Conservation (phyloP, 2,329 filamentous ascomycete genomes). For the Pezicula neosporulosa region DNA sequence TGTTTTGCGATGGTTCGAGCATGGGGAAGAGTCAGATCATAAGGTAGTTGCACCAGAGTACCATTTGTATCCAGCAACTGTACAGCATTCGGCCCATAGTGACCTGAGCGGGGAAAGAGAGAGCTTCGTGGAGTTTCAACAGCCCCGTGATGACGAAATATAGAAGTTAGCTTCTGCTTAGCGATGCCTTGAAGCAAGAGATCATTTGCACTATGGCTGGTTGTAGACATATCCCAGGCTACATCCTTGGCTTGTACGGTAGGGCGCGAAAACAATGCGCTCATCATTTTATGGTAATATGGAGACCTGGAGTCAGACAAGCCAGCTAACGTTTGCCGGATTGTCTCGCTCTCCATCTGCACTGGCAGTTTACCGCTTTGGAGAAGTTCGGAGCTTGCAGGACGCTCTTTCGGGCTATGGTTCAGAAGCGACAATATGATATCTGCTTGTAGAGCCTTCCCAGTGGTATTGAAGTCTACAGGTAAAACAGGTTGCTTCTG, state of each 20-base stretch:
- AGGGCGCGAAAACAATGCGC: conserved; percentile 71
- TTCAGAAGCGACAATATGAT: conserved; percentile 79
- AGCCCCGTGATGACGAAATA: conserved; percentile 88
- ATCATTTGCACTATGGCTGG: conserved; percentile 51
- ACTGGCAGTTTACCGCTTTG: conserved; percentile 84
- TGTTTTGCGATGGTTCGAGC: conserved; percentile 79
- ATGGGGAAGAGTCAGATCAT: conserved; percentile 85
- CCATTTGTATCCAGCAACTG: conserved; percentile 79
- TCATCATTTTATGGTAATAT: conserved; percentile 86
- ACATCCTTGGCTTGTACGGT: conserved; percentile 78
- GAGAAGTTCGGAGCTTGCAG: conserved; percentile 77
- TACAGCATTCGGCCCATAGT: conserved; percentile 73
- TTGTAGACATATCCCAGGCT: conserved; percentile 68
- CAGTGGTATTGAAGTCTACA: conserved; percentile 66
- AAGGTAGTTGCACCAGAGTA: conserved; percentile 89
- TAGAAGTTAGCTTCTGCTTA: conserved; percentile 68
- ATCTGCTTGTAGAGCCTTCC: conserved; percentile 65
- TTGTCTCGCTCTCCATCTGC: conserved; percentile 89
- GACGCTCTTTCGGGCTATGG: conserved; percentile 78
- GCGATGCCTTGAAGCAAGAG: conserved; percentile 70
- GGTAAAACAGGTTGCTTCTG: conserved; percentile 68
- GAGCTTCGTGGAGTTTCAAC: conserved; percentile 73
- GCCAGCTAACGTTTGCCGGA: conserved; percentile 76
- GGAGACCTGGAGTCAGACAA: conserved; percentile 80
- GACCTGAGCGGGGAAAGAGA: conserved; percentile 77